These are phyloP conservation scores for Anacardium occidentale DNA, from an alignment of 345 rosid species.

Conservation along the genomic window DNA sequence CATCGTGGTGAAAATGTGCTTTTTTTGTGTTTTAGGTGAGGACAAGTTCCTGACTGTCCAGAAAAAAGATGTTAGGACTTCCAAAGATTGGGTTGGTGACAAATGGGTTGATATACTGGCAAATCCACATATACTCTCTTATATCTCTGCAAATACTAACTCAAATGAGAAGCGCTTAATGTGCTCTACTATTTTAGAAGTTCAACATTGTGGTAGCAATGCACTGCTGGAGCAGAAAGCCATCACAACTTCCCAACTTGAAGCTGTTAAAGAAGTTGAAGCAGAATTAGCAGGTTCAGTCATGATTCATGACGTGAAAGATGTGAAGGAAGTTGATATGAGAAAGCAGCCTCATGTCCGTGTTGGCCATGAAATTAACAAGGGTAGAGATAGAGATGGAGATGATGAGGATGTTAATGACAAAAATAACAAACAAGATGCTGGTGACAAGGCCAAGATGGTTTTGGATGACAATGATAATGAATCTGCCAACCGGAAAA, in stretches of 20 bases:
- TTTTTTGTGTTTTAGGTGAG: slow-evolving; percentile 33
- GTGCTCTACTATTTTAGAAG: slow-evolving; percentile 6
- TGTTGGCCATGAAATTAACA: neutral
- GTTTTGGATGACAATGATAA: neutral
- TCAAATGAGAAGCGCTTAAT: slow-evolving; percentile 8
- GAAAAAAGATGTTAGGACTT: slow-evolving; percentile 29
- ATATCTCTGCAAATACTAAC: slow-evolving; percentile 21
- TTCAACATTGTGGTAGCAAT: slow-evolving; percentile 4
- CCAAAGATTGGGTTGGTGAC: slow-evolving; percentile 46
- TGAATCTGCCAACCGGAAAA: neutral
- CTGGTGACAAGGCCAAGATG: neutral
- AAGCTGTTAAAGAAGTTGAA: slow-evolving; percentile 20
- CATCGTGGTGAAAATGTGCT: slow-evolving; percentile 1
- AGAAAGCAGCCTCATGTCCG: slow-evolving; percentile 9
- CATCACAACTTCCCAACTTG: neutral
- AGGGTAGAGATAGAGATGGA: neutral
- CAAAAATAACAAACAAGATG: neutral
- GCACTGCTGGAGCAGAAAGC: slow-evolving; percentile 13
- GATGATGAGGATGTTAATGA: neutral
- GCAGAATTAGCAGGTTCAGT: slow-evolving; percentile 1
- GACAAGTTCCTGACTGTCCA: slow-evolving; percentile 27
- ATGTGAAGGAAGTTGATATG: neutral
- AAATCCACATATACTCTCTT: slow-evolving; percentile 30
- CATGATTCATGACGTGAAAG: neutral
- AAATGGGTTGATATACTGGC: slow-evolving; percentile 41